Base-by-base conservation (phyloP, 768 basidiomycete genomes). In the Russula vinacea region DNA sequence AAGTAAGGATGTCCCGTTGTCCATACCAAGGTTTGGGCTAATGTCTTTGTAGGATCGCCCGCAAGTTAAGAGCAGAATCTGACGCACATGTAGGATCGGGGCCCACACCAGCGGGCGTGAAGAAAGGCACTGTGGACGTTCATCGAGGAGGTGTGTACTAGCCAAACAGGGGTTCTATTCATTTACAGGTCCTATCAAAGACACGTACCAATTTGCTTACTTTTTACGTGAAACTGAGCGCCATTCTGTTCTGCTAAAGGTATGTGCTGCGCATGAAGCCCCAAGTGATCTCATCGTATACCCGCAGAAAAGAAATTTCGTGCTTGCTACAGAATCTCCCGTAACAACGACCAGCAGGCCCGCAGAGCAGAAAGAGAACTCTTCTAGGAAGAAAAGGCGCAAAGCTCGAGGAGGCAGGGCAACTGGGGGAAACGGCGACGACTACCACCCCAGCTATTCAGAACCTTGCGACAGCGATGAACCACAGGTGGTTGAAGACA, bases 161-260 rank as follows among this genome's bases (percentile, higher is more conserved):
- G 44, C 13, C 26, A 65, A 58, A 69, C 10, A 54, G 49, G 22
- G 49, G 14, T 47, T 54, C 5, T 50, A 33, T 56, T 57, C 62
- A 56, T 57, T 56, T 60, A 56, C 52, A 19, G 44, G 7, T 37
- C 24, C 32, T 33, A 17, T 54, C 29, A 22, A 72, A 95, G 94
- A 90, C 64, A 83, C 82, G 0, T 96, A 95, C 71, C 94, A 96
- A 68, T 94, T 92, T 73, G 92, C 89, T 54, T 96, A 92, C 73
- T 96, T 94, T 76, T 79, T 95, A 68, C 84, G 92, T 26, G 87
- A 86, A 74, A 86, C 84, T 2, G 92, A 93, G 57, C 82, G 89
- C 11, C 91, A 95, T 73, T 85, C 90, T 0, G 80, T 94, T 2
- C 77, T 94, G 9, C 77, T 91, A 69, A 96, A 96, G 81, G 94